Percentiles rank a stretch among this genome's conserved stretches.
Conservation (phyloP, 495 filamentous ascomycete genomes). For the Penicillium pancosmium region DNA sequence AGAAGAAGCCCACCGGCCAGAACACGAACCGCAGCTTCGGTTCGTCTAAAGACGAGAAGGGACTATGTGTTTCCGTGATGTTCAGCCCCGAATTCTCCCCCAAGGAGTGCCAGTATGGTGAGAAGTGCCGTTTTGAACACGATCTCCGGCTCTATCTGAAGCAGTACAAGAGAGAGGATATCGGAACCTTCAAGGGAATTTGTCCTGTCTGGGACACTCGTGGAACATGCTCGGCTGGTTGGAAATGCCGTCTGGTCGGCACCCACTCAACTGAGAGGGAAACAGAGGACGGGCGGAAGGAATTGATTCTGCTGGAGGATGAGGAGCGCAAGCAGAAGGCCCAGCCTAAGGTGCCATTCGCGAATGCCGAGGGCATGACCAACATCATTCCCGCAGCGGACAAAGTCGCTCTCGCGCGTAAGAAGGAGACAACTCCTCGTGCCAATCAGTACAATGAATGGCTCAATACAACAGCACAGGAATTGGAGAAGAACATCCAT, state of each 20-base stretch:
- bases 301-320: conserved; percentile 70
- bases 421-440: conserved; percentile 65
- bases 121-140: conserved; percentile 77
- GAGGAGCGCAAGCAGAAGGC: conserved; percentile 49
- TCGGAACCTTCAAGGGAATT: conserved; percentile 69
- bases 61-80: conserved; percentile 72
- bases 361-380: conserved; percentile 64
- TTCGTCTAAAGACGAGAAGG: conserved; percentile 71
- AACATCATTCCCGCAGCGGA: conserved; percentile 68
- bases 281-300: conserved; percentile 74
- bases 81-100: conserved; percentile 76
- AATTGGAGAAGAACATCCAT: conserved; percentile 53
- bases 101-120: conserved; percentile 68
- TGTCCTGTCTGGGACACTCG: conserved; percentile 79
- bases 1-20: conserved; percentile 75
- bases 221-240: conserved; percentile 79
- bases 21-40: conserved; percentile 89
- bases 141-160: conserved; percentile 82
- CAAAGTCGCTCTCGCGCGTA: conserved; percentile 72
- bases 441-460: conserved; percentile 76
- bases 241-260: conserved; percentile 87
- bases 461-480: conserved; percentile 62
- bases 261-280: conserved; percentile 80
- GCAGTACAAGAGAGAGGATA: conserved; percentile 77
- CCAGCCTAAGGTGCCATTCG: conserved; percentile 32